phyloP scores from a whole-genome alignment of 2,329 filamentous ascomycete species.

The Venturia aucupariae region DNA sequence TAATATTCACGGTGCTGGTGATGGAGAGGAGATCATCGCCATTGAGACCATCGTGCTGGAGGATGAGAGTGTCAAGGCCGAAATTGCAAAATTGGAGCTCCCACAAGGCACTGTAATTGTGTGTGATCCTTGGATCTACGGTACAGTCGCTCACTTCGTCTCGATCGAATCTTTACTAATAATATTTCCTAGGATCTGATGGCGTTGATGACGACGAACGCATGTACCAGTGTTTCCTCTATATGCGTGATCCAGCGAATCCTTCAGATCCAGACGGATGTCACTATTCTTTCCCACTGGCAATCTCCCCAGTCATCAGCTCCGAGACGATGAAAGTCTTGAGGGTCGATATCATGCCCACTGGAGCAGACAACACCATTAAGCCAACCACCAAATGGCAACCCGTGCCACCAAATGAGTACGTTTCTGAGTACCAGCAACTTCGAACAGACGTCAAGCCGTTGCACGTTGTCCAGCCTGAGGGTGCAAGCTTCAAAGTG shows the following conservation, averaged over 20 bases:
- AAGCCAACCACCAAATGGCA: slow-evolving; percentile 49
- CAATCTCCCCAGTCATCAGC: slow-evolving; percentile 60
- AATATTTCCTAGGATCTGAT: slow-evolving; percentile 28
- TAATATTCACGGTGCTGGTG: slow-evolving; percentile 48
- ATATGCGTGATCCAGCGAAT: slow-evolving; percentile 55
- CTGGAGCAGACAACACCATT: slow-evolving; percentile 52
- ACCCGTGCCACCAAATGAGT: slow-evolving; percentile 53
- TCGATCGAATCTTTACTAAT: background rate
- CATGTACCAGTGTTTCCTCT: slow-evolving; percentile 56
- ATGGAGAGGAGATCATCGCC: slow-evolving; percentile 50
- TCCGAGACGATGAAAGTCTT: slow-evolving; percentile 54
- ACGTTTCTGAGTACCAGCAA: slow-evolving; percentile 53
- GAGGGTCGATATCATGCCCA: slow-evolving; percentile 60
- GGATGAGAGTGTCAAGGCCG: slow-evolving; percentile 47
- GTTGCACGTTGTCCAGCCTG: slow-evolving; percentile 54
- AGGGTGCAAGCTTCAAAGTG: slow-evolving; percentile 53
- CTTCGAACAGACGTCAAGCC: slow-evolving; percentile 55
- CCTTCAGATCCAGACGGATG: slow-evolving; percentile 53
- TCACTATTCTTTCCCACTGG: slow-evolving; percentile 58
- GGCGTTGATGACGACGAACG: slow-evolving; percentile 39
- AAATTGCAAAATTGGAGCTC: slow-evolving; percentile 50
- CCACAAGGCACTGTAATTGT: slow-evolving; percentile 48
- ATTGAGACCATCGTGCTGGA: slow-evolving; percentile 48
- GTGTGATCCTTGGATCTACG: slow-evolving; percentile 63
- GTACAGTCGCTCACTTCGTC: slow-evolving; percentile 20